These are phyloP conservation scores for Pichia pseudocactophila DNA, from an alignment of 805 yeast genomes.

Conservation along the genomic window DNA sequence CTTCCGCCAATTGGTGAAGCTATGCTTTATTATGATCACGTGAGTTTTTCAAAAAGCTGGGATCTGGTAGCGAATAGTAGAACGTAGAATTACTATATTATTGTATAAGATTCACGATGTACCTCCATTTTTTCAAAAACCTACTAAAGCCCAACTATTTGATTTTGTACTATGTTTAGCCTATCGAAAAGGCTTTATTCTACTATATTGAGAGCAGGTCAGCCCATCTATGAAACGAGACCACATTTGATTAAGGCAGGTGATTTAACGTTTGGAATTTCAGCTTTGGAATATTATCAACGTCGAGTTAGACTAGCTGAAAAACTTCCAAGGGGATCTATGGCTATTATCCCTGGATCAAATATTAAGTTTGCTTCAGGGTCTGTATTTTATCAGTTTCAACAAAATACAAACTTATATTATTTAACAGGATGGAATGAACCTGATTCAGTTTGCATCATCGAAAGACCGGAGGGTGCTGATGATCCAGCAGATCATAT, in stretches of 20 bases:
- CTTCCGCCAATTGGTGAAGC: too few species aligned
- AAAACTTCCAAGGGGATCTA: conserved; percentile 49
- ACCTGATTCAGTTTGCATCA: conserved; percentile 63
- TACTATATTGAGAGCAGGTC: conserved; percentile 44
- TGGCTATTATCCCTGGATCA: conserved; percentile 70
- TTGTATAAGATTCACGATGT: too few species aligned
- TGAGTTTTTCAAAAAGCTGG: too few species aligned
- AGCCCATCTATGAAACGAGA: conserved; percentile 79
- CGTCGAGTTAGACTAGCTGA: conserved; percentile 56
- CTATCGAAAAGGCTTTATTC: conserved; percentile 3
- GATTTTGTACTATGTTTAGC: conserved; percentile 1
- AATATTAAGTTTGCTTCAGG: conserved; percentile 76
- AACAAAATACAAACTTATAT: conserved; percentile 82
- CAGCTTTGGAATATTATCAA: conserved; percentile 71
- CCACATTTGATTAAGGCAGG: conserved; percentile 69
- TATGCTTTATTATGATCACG: too few species aligned
- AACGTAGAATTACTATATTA: too few species aligned
- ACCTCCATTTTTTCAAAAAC: not conserved
- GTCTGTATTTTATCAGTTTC: conserved; percentile 83
- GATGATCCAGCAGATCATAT: conserved; percentile 37
- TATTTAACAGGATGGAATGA: conserved; percentile 91
- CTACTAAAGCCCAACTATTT: too few species aligned
- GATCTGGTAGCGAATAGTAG: too few species aligned
- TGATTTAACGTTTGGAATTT: conserved; percentile 79
- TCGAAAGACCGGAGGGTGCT: conserved; percentile 51